Conservation (phyloP, 768 basidiomycete species). For the Lyophyllum decastes region DNA sequence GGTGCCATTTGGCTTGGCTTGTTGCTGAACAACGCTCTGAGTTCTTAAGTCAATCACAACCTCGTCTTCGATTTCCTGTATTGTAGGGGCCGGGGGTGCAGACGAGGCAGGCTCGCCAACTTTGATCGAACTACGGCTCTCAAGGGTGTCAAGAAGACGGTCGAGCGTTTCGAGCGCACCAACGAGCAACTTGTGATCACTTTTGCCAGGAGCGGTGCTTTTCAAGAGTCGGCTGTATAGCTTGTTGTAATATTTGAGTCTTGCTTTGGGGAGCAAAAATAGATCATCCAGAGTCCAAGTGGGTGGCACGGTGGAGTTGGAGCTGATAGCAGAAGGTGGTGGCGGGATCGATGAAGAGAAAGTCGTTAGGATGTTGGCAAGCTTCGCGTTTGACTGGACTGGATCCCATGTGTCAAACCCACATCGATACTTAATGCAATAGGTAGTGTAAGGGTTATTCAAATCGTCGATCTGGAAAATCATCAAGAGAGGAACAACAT, state of each 20-base stretch:
- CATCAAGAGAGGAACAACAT: conserved; percentile 12
- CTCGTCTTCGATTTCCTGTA: conserved; percentile 49
- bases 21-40: conserved; percentile 31
- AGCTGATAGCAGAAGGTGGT: conserved; percentile 38
- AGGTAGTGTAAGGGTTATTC: conserved; percentile 81
- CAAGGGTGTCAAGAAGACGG: conserved; percentile 64
- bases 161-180: conserved; percentile 84
- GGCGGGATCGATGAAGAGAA: conserved; percentile 72
- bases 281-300: conserved; percentile 86
- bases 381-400: conserved; percentile 72
- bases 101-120: conserved; percentile 39
- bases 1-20: conserved; percentile 15
- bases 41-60: conserved; percentile 57
- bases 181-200: conserved; percentile 81
- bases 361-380: conserved; percentile 63
- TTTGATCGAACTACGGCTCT: conserved; percentile 53
- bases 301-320: conserved; percentile 36
- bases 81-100: conserved; percentile 19
- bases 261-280: conserved; percentile 82
- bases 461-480: conserved; percentile 84
- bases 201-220: conserved; percentile 82
- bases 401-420: conserved; percentile 88
- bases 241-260: conserved; percentile 91
- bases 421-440: conserved; percentile 66
- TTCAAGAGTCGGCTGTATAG: conserved; percentile 85